Conservation (phyloP, 2,329 filamentous ascomycete genomes). For the Emmonsiellopsis sp. region DNA sequence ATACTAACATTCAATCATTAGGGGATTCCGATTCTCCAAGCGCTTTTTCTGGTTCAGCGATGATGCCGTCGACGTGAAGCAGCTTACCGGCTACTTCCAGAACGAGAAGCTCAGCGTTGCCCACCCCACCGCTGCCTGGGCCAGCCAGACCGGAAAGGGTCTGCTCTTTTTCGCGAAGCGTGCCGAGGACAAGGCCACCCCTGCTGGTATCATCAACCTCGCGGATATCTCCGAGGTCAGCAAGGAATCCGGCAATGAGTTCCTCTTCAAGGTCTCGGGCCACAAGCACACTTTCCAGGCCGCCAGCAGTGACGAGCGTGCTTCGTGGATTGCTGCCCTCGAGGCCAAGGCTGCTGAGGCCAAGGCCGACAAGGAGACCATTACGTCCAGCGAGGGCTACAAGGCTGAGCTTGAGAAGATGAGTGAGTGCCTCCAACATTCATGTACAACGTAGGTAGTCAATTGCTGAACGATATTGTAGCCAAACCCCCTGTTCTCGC, state of each 20-base stretch:
- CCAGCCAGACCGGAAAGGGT: slow-evolving; percentile 87
- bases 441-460: not conserved
- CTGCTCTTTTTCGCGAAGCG: slow-evolving; percentile 87
- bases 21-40: slow-evolving; percentile 84
- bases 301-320: slow-evolving; percentile 62
- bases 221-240: slow-evolving; percentile 64
- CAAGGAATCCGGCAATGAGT: slow-evolving; percentile 69
- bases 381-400: slow-evolving; percentile 76
- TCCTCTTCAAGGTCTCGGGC: slow-evolving; percentile 73
- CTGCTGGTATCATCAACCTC: slow-evolving; percentile 74
- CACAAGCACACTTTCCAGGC: slow-evolving; percentile 96
- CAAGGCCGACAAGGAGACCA: slow-evolving; percentile 65
- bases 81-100: slow-evolving; percentile 69
- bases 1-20: slow-evolving; percentile 28
- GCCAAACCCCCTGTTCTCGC: slow-evolving; percentile 35
- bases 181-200: slow-evolving; percentile 68
- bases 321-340: slow-evolving; percentile 82
- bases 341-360: slow-evolving; percentile 78
- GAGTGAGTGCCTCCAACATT: slow-evolving; percentile 36
- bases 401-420: slow-evolving; percentile 73
- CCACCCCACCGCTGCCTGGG: slow-evolving; percentile 79
- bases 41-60: slow-evolving; percentile 83
- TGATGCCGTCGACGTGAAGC: slow-evolving; percentile 64
- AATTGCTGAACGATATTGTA: slow-evolving; percentile 13
- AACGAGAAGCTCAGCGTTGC: slow-evolving; percentile 76